A percentile compares a stretch with the other conserved stretches of the same genome.
These are phyloP conservation scores for Daphne laureola DNA, from an alignment of 441 rosid species.

Conservation along the genomic window DNA sequence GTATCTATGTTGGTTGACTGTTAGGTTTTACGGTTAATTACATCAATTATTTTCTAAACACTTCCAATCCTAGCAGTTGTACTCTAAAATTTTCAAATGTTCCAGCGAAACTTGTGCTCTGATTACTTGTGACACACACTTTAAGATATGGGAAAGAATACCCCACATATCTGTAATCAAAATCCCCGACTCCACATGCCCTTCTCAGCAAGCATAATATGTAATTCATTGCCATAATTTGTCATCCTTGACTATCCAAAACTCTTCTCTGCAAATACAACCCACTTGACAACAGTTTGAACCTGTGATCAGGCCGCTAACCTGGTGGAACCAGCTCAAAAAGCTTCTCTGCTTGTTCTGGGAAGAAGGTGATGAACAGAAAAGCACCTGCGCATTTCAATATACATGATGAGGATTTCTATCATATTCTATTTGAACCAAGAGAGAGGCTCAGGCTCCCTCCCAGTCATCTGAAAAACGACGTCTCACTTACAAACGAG, in stretches of 20 bases:
- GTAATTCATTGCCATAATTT: background rate
- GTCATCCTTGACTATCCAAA: background rate
- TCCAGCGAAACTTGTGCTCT: no score
- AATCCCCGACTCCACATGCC: no score
- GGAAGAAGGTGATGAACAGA: conserved; percentile 79
- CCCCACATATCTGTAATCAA: no score
- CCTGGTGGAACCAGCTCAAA: conserved; percentile 39
- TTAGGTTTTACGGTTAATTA: no score
- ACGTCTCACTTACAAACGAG: conserved; percentile 66
- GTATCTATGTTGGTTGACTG: no score
- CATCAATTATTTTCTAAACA: no score
- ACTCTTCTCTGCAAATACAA: conserved; percentile 11
- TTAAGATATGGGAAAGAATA: no score
- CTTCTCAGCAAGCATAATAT: no score
- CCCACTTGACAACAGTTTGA: conserved; percentile 1
- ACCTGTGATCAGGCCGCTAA: conserved; percentile 17
- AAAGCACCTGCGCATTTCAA: conserved; percentile 51
- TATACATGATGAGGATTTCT: background rate
- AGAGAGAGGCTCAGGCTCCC: background rate
- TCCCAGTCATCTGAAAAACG: background rate
- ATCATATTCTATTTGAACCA: background rate
- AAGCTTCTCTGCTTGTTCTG: conserved; percentile 88
- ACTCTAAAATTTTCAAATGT: no score
- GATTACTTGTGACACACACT: no score
- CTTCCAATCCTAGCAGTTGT: no score